Percentiles rank a stretch among this genome's conserved stretches.
phyloP scores from a whole-genome alignment of 768 basidiomycete species.

The Tricholoma furcatifolium region DNA sequence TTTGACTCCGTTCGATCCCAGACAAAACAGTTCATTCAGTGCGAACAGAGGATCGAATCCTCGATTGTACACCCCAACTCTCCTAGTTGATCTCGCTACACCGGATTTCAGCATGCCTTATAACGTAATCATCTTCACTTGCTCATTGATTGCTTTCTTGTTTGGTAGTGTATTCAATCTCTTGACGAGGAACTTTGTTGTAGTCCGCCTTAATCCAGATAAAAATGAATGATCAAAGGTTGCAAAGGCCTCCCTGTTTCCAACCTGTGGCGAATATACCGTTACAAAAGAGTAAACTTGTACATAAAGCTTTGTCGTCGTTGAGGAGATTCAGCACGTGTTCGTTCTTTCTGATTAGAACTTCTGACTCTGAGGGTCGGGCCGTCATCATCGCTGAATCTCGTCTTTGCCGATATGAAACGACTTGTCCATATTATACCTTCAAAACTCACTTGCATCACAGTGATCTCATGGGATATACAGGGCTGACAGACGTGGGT shows the following conservation, averaged over 20 bases:
- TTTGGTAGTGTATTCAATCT: conserved; percentile 93
- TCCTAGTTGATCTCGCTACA: conserved; percentile 93
- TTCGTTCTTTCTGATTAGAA: conserved; percentile 16
- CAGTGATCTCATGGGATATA: conserved; percentile 4
- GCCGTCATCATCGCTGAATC: conserved; percentile 3
- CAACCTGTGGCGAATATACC: background rate
- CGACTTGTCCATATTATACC: background rate
- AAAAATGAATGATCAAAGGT: conserved; percentile 13
- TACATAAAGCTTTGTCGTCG: background rate
- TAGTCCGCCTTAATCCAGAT: conserved; percentile 32
- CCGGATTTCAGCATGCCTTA: conserved; percentile 99
- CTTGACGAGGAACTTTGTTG: conserved; percentile 78
- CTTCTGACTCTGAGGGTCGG: conserved; percentile 6
- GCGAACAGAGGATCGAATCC: conserved; percentile 14
- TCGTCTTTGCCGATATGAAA: background rate
- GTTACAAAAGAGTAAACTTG: background rate
- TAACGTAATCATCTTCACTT: conserved; percentile 97
- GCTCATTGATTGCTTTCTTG: conserved; percentile 86
- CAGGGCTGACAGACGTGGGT: conserved; percentile 9
- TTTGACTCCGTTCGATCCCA: conserved; percentile 42
- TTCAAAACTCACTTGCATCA: background rate
- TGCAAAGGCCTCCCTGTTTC: background rate
- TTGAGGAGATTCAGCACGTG: conserved; percentile 2
- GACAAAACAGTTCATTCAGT: conserved; percentile 16
- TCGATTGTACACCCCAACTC: conserved; percentile 74